A percentile compares a stretch with the other conserved stretches of the same genome.
Conservation (phyloP, 2,329 filamentous ascomycete genomes). For the Fusarium abutilonis region DNA sequence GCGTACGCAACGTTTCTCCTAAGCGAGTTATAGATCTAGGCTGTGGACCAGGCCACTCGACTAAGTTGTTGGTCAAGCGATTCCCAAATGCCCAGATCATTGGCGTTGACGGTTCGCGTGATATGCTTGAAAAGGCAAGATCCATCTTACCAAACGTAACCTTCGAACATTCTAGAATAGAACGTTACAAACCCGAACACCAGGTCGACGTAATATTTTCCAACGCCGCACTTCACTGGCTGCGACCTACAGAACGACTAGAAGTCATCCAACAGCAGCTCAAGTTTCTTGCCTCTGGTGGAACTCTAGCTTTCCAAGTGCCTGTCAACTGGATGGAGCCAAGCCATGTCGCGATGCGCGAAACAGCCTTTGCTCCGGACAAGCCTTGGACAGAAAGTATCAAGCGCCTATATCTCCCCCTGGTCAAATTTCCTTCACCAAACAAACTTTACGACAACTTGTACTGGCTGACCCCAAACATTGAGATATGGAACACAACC, state of each 20-base stretch:
- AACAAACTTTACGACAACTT: constrained; percentile 61
- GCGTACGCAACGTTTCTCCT: constrained; percentile 54
- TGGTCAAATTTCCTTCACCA: constrained; percentile 60
- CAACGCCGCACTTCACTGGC: constrained; percentile 70
- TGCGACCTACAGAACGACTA: constrained; percentile 56
- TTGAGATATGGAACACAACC: constrained; percentile 64
- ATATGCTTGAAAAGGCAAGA: constrained; percentile 64
- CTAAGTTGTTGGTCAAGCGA: constrained; percentile 56
- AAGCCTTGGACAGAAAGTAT: constrained; percentile 52
- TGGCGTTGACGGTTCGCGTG: constrained; percentile 64
- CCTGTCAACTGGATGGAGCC: constrained; percentile 60
- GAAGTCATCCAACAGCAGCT: constrained; percentile 57
- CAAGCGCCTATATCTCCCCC: constrained; percentile 48
- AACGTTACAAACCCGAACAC: constrained; percentile 49
- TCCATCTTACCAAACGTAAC: constrained; percentile 52
- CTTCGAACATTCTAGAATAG: constrained; percentile 59
- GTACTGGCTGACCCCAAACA: constrained; percentile 51
- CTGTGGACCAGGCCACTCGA: constrained; percentile 70
- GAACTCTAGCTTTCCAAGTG: constrained; percentile 63
- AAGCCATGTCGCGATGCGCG: constrained; percentile 61
- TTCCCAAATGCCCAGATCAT: constrained; percentile 59
- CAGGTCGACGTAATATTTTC: constrained; percentile 60
- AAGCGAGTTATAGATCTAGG: constrained; percentile 64
- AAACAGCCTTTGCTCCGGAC: constrained; percentile 48
- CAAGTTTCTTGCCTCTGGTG: constrained; percentile 52